phyloP scores from a whole-genome alignment of 345 rosid species.

The Laguncularia racemosa region DNA sequence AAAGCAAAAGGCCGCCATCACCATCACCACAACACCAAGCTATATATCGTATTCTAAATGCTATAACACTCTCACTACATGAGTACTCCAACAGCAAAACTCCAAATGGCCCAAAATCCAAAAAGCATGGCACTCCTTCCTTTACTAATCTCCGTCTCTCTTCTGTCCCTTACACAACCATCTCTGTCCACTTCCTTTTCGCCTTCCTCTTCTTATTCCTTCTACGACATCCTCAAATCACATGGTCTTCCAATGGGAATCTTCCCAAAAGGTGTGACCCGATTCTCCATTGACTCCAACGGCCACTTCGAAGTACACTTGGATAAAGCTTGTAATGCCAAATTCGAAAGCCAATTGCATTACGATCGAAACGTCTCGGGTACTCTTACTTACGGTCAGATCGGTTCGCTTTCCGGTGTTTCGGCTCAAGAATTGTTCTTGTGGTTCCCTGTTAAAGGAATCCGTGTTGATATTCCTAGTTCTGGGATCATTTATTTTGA shows the following conservation, averaged over 20 bases:
- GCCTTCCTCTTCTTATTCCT: slow-evolving; percentile 18
- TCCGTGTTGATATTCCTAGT: slow-evolving; percentile 77
- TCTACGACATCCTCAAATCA: slow-evolving; percentile 47
- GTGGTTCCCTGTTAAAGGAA: slow-evolving; percentile 84
- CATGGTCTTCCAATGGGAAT: slow-evolving; percentile 79
- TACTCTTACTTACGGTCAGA: slow-evolving; percentile 43
- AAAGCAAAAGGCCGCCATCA: no score
- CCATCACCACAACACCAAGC: no score
- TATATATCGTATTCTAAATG: no score
- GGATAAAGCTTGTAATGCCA: slow-evolving; percentile 79
- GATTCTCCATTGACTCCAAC: slow-evolving; percentile 35
- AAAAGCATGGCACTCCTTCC: slow-evolving; percentile 15
- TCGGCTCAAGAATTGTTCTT: slow-evolving; percentile 81
- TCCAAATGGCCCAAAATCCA: slow-evolving; percentile 21
- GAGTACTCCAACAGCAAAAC: slow-evolving; percentile 24
- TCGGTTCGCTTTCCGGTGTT: slow-evolving; percentile 59
- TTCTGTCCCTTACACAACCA: slow-evolving; percentile 12
- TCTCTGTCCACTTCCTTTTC: slow-evolving; percentile 13
- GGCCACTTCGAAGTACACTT: slow-evolving; percentile 68
- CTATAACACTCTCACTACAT: neutral
- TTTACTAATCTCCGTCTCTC: slow-evolving; percentile 18
- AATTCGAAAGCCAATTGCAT: slow-evolving; percentile 76
- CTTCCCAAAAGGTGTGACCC: slow-evolving; percentile 68
- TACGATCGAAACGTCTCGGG: slow-evolving; percentile 77
- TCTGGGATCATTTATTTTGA: slow-evolving; percentile 89